A percentile compares a stretch with the other conserved stretches of the same genome.
These are phyloP conservation scores for Termitomyces sp. DNA, from an alignment of 768 basidiomycete genomes.

Conservation along the genomic window DNA sequence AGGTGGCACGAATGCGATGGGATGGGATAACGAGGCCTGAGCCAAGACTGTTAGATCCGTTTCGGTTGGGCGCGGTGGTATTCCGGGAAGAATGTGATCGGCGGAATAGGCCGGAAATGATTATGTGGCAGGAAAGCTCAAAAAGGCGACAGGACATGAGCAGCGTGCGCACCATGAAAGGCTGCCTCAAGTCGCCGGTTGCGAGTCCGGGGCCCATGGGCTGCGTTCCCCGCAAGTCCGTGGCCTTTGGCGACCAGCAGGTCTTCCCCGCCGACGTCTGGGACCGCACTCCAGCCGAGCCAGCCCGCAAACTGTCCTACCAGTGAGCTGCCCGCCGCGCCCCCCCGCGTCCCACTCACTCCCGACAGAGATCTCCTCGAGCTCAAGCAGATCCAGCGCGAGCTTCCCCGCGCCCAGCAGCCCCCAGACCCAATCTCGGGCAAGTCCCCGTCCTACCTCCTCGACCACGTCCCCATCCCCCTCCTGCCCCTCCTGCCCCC, in stretches of 20 bases:
- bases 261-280: conserved; percentile 69
- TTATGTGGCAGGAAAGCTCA: too few relatives aligned
- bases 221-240: conserved; percentile 39
- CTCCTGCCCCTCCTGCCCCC: conserved; percentile 50
- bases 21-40: too few relatives aligned
- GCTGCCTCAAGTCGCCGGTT: conserved; percentile 30
- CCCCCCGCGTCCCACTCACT: too few relatives aligned
- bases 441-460: conserved; percentile 32
- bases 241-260: conserved; percentile 56
- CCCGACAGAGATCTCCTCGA: conserved; percentile 53
- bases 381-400: conserved; percentile 62
- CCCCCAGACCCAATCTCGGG: conserved; percentile 36
- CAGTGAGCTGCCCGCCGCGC: conserved; percentile 41
- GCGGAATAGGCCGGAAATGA: too few relatives aligned
- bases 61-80: too few relatives aligned
- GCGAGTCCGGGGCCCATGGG: conserved; percentile 11
- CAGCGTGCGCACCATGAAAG: conserved; percentile 27
- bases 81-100: too few relatives aligned
- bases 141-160: too few relatives aligned
- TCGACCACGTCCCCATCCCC: conserved; percentile 55
- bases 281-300: conserved; percentile 71
- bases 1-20: too few relatives aligned
- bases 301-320: conserved; percentile 56
- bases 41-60: too few relatives aligned
- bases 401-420: conserved; percentile 54